Conservation (phyloP, 2,329 filamentous ascomycete genomes). For the Diaporthe capsici region DNA sequence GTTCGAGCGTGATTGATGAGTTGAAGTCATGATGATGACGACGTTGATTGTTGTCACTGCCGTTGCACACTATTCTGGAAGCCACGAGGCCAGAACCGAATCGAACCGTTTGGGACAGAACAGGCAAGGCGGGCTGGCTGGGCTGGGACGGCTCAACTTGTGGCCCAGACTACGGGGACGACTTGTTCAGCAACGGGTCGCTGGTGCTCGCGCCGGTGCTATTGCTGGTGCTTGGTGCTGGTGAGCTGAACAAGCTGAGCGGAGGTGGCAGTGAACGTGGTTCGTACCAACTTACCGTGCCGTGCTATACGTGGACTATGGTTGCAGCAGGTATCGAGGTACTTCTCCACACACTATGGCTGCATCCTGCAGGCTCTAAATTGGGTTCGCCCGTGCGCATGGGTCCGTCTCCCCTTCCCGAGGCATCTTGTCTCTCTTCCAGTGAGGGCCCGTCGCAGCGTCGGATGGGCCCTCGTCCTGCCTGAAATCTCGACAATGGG, state of each 20-base stretch:
- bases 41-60: not conserved
- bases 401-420: constrained; percentile 23
- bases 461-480: not conserved
- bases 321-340: not conserved
- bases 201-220: not conserved
- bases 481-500: constrained; percentile 26
- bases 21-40: constrained; percentile 2
- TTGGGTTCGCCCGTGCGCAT: constrained; percentile 30
- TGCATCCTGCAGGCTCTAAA: constrained; percentile 30
- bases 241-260: not conserved
- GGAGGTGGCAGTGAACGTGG: not conserved
- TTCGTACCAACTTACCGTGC: not conserved
- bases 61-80: not conserved
- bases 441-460: constrained; percentile 9
- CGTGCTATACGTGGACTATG: not conserved
- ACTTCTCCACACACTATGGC: constrained; percentile 21
- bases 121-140: not conserved
- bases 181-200: not conserved
- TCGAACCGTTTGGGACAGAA: constrained; percentile 4
- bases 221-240: not conserved
- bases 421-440: constrained; percentile 1
- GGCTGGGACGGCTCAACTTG: not conserved
- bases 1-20: not conserved
- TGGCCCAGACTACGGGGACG: constrained; percentile 12
- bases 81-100: not conserved